phyloP scores from a whole-genome alignment of 768 basidiomycete genomes.

The Tricholoma bakamatsutake region DNA sequence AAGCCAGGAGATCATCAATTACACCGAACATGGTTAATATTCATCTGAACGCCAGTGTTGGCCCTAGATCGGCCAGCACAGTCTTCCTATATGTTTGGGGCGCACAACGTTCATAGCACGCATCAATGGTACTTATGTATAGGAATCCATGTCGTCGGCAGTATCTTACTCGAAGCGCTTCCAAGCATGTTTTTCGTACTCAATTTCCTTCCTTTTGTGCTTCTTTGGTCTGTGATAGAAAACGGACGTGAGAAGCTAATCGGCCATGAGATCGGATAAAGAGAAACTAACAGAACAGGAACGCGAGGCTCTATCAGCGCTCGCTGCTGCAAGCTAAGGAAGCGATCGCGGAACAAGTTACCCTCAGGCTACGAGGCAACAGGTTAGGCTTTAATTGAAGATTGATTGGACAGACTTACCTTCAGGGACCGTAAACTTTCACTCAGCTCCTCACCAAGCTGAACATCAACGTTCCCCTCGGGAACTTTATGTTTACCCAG shows the following conservation, averaged over 20 bases:
- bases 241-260: background rate
- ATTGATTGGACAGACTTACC: slow-evolving; percentile 36
- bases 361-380: slow-evolving; percentile 69
- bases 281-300: slow-evolving; percentile 58
- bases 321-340: slow-evolving; percentile 81
- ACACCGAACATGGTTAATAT: too few relatives aligned
- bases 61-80: too few relatives aligned
- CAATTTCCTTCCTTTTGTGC: slow-evolving; percentile 45
- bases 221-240: slow-evolving; percentile 40
- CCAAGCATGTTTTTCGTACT: slow-evolving; percentile 79
- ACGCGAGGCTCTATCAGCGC: slow-evolving; percentile 83
- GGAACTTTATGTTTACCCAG: slow-evolving; percentile 79
- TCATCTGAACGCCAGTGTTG: too few relatives aligned
- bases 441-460: slow-evolving; percentile 84
- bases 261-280: background rate
- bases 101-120: too few relatives aligned
- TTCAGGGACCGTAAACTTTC: slow-evolving; percentile 82
- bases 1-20: too few relatives aligned
- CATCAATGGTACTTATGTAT: too few relatives aligned
- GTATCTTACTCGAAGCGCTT: slow-evolving; percentile 53
- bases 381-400: background rate
- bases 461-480: slow-evolving; percentile 68
- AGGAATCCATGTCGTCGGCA: too few relatives aligned
- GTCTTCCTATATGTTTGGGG: too few relatives aligned
- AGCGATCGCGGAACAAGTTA: slow-evolving; percentile 87